Evolutionary conservation across 2,329 filamentous ascomycete species (phyloP).

Genomic region (Aspergillus ustus): DNA sequence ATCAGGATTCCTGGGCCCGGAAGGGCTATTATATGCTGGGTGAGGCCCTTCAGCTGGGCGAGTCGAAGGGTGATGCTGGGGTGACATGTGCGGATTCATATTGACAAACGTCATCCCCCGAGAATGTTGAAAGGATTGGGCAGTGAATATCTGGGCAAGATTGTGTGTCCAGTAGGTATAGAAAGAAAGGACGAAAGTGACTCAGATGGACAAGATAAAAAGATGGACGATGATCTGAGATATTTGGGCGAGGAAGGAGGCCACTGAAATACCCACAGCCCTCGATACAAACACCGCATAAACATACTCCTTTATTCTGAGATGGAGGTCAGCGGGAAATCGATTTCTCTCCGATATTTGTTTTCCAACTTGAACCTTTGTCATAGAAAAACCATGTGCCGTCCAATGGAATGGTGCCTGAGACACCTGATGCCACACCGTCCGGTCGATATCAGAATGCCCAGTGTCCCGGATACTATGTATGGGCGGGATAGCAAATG

Average conservation of each 20-base stretch:
- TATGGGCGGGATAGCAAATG: background rate
- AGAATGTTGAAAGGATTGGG: background rate
- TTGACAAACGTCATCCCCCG: slow-evolving; percentile 25
- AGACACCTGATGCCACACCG: slow-evolving; percentile 8
- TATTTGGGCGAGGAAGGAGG: slow-evolving; percentile 3
- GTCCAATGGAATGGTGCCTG: slow-evolving; percentile 12
- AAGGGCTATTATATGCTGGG: slow-evolving; percentile 16
- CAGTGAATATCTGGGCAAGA: background rate
- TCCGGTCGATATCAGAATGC: slow-evolving; percentile 5
- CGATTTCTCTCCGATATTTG: slow-evolving; percentile 8
- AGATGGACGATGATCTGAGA: background rate
- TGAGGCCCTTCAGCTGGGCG: slow-evolving; percentile 21
- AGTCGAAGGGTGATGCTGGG: slow-evolving; percentile 21
- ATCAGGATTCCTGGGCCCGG: slow-evolving; percentile 15
- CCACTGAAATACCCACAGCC: slow-evolving; percentile 11
- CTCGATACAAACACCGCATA: slow-evolving; percentile 1
- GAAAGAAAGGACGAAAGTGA: background rate
- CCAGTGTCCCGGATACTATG: slow-evolving; percentile 4
- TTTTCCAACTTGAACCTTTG: slow-evolving; percentile 14
- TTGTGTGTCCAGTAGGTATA: background rate
- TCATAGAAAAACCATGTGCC: slow-evolving; percentile 13
- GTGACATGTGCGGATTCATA: slow-evolving; percentile 24
- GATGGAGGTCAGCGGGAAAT: slow-evolving; percentile 9
- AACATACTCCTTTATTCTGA: slow-evolving; percentile 13
- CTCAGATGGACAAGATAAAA: background rate